Conservation (phyloP, 2,329 filamentous ascomycete species). For the Arthrocladium fulminans region DNA sequence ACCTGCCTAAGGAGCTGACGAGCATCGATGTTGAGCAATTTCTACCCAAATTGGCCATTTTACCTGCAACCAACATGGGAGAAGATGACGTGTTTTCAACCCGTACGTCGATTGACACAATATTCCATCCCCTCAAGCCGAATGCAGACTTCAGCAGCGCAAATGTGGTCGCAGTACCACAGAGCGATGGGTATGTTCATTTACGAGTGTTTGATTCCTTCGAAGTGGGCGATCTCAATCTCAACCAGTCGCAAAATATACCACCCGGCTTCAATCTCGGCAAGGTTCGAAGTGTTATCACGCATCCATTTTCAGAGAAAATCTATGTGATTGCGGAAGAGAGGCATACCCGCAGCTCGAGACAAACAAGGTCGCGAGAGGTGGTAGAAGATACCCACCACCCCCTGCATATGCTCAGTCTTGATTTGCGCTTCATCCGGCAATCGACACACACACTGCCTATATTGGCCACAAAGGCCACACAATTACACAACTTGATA, state of each 20-base stretch:
- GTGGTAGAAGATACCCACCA: not conserved
- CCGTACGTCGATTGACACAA: slow-evolving; percentile 57
- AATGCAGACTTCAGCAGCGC: slow-evolving; percentile 52
- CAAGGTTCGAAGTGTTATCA: slow-evolving; percentile 53
- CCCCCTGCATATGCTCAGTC: slow-evolving; percentile 55
- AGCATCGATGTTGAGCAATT: slow-evolving; percentile 63
- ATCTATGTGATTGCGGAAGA: slow-evolving; percentile 57
- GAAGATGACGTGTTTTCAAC: slow-evolving; percentile 58
- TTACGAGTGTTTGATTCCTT: slow-evolving; percentile 81
- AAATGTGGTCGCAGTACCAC: slow-evolving; percentile 68
- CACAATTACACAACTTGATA: slow-evolving; percentile 75
- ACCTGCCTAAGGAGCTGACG: slow-evolving; percentile 64
- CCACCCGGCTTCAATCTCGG: slow-evolving; percentile 34
- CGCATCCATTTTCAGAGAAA: slow-evolving; percentile 64
- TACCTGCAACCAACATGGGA: slow-evolving; percentile 54
- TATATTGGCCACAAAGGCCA: slow-evolving; percentile 75
- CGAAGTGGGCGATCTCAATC: slow-evolving; percentile 59
- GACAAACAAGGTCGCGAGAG: slow-evolving; percentile 12
- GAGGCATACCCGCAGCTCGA: slow-evolving; percentile 12
- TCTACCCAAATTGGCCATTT: slow-evolving; percentile 64
- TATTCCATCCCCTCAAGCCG: slow-evolving; percentile 49
- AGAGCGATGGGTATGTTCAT: slow-evolving; percentile 61
- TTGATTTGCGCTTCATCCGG: slow-evolving; percentile 76
- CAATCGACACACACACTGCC: slow-evolving; percentile 65
- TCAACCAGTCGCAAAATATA: slow-evolving; percentile 34